Evolutionary conservation across 768 basidiomycete species (phyloP).

Genomic region (Lentinula boryana): DNA sequence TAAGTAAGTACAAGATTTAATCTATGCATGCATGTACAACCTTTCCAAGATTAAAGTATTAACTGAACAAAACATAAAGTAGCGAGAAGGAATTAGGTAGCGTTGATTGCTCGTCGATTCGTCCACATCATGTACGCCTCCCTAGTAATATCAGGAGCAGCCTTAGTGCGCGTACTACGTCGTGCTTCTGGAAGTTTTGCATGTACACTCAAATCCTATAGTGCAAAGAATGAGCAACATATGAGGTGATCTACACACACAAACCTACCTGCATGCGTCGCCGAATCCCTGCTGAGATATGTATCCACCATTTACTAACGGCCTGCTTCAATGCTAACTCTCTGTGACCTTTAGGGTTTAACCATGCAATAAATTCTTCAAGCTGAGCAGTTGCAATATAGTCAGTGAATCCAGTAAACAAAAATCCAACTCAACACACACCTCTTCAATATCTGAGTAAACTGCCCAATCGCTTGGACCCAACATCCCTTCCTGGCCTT

Average conservation of each 20-base stretch:
- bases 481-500: constrained; percentile 72
- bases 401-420: constrained; percentile 8
- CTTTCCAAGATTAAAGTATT: constrained; percentile 14
- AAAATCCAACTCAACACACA: constrained; percentile 26
- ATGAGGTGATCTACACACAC: not conserved
- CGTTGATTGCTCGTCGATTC: constrained; percentile 64
- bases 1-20: not conserved
- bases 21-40: not conserved
- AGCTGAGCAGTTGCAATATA: constrained; percentile 40
- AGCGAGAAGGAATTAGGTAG: constrained; percentile 21
- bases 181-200: constrained; percentile 75
- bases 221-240: constrained; percentile 10
- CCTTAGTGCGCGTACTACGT: constrained; percentile 67
- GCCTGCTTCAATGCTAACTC: constrained; percentile 76
- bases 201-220: constrained; percentile 62
- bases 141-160: constrained; percentile 58
- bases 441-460: constrained; percentile 85
- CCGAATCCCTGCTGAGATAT: constrained; percentile 73
- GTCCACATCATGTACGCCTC: constrained; percentile 89
- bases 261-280: constrained; percentile 66
- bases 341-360: constrained; percentile 87
- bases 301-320: constrained; percentile 79
- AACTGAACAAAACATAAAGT: constrained; percentile 32
- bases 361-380: constrained; percentile 79
- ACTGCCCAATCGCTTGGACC: constrained; percentile 84